Evolutionary conservation across 2,329 filamentous ascomycete genomes (phyloP).

Genomic region (Ceratocystis huliohia): DNA sequence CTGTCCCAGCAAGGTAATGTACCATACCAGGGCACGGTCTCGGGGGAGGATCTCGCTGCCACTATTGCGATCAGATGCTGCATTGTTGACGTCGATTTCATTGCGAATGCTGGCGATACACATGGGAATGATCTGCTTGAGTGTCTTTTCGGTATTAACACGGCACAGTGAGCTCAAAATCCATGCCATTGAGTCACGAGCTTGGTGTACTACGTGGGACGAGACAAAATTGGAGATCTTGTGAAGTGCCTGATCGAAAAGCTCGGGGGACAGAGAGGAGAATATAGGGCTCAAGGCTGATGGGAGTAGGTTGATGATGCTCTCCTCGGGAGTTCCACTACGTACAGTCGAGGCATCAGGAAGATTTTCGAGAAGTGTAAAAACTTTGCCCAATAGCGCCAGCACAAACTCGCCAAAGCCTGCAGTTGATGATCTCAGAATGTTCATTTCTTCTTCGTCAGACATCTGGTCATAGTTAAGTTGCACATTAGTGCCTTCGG

Average conservation of each 20-base stretch:
- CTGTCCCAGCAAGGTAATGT: slow-evolving; percentile 95
- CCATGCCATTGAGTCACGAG: slow-evolving; percentile 95
- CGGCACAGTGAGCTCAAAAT: slow-evolving; percentile 95
- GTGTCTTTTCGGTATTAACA: slow-evolving; percentile 82
- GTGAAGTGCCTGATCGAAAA: slow-evolving; percentile 82
- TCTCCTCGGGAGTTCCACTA: slow-evolving; percentile 87
- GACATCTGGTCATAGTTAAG: slow-evolving; percentile 77
- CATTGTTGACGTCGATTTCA: slow-evolving; percentile 93
- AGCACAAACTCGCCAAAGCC: slow-evolving; percentile 87
- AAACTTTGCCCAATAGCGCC: slow-evolving; percentile 83
- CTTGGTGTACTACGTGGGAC: slow-evolving; percentile 92
- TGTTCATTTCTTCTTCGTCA: slow-evolving; percentile 75
- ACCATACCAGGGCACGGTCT: slow-evolving; percentile 89
- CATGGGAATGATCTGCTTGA: slow-evolving; percentile 83
- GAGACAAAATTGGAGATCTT: slow-evolving; percentile 88
- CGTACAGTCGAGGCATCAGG: slow-evolving; percentile 81
- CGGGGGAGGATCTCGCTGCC: slow-evolving; percentile 86
- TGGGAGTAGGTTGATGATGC: slow-evolving; percentile 88
- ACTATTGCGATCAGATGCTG: slow-evolving; percentile 85
- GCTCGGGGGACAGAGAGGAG: slow-evolving; percentile 77
- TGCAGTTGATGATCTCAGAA: slow-evolving; percentile 85
- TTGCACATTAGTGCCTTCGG: slow-evolving; percentile 69
- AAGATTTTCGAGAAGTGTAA: slow-evolving; percentile 87
- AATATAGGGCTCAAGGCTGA: slow-evolving; percentile 84
- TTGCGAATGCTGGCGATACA: slow-evolving; percentile 83